Evolutionary conservation across 129 eudicot species (phyloP), one percentile per base, ranked within the genome.

Genomic region (Flaveria trinervia): DNA sequence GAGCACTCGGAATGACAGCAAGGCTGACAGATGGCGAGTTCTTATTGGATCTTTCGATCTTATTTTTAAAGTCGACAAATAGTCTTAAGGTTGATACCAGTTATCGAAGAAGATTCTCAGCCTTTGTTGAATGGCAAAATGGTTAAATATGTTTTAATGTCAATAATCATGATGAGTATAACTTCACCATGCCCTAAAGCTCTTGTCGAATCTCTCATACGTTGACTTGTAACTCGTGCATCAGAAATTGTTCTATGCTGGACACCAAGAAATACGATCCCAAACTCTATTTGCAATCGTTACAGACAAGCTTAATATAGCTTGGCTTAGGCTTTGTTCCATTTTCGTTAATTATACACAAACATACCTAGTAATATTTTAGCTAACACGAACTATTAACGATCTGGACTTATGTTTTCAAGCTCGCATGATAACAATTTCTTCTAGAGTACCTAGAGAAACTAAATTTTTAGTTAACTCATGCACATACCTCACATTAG

Each of bases 1-100:
- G 52, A 75, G 76, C 13, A 36, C 67, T 12, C 57, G 65, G 76
- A 75, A 43, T 82, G 80, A 79, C 57, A 69, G 65, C 57, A 55
- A 49, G 84, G 61, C 60, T 18, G 57, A 61, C 52, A 76, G n/a
- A 22, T 64, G 72, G 80, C 28, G 64, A 64, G 69, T 64, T 64
- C 65, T 17, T 43, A 4, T 45, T 26, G 60, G 79, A 48, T 61
- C 48, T 17, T 23, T 74, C 57, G 22, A 44, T 43, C 17, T 57
- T 61, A 61, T 43, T 26, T 48, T 61, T 14, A 60, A 26, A 45
- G 59, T n/a, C 61, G 43, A 60, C 28, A 25, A 62, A 64, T 10
- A 39, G 48, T 50, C 22, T 51, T 18, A 17, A 65, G 41, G 62
- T 62, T 75, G 28, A 16, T 15, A n/a, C 28, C 30, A 28, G 70